phyloP scores from a whole-genome alignment of 2,329 filamentous ascomycete genomes.

The Sphaerulina musiva region DNA sequence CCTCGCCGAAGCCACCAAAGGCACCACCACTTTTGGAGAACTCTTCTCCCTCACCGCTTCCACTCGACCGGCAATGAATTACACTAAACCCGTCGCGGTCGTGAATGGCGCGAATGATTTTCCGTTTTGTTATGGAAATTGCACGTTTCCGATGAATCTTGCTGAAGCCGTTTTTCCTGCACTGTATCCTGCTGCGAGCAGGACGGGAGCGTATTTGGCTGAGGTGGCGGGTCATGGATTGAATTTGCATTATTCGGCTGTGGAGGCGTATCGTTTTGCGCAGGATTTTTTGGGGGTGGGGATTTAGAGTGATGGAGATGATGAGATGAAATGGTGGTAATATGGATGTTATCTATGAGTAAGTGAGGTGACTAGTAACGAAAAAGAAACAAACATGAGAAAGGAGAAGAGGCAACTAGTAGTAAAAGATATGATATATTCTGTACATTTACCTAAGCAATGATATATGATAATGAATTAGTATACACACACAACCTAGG shows the following conservation, averaged over 20 bases:
- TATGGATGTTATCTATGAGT: no score
- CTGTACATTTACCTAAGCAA: no score
- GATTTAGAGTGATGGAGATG: no score
- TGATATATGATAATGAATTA: no score
- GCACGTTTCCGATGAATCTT: constrained; percentile 24
- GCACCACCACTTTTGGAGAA: constrained; percentile 30
- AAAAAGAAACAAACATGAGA: no score
- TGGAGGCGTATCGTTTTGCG: constrained; percentile 17
- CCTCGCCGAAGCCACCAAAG: constrained; percentile 27
- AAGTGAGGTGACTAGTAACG: no score
- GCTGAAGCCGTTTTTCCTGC: constrained; percentile 19
- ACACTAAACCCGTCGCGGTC: constrained; percentile 27
- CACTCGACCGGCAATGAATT: constrained; percentile 18
- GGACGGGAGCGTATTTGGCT: constrained; percentile 24
- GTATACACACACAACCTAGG: no score
- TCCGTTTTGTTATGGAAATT: constrained; percentile 32
- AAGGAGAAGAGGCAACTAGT: no score
- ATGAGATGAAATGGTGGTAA: no score
- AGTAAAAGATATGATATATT: no score
- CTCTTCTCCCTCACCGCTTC: constrained; percentile 24
- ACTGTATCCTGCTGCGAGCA: constrained; percentile 21
- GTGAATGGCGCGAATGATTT: constrained; percentile 30
- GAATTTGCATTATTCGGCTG: constrained; percentile 31
- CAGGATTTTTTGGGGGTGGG: background rate
- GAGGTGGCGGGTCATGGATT: constrained; percentile 29